Conservation (phyloP, 202 grass and related monocot species). For the Dendrocalamus latiflorus region DNA sequence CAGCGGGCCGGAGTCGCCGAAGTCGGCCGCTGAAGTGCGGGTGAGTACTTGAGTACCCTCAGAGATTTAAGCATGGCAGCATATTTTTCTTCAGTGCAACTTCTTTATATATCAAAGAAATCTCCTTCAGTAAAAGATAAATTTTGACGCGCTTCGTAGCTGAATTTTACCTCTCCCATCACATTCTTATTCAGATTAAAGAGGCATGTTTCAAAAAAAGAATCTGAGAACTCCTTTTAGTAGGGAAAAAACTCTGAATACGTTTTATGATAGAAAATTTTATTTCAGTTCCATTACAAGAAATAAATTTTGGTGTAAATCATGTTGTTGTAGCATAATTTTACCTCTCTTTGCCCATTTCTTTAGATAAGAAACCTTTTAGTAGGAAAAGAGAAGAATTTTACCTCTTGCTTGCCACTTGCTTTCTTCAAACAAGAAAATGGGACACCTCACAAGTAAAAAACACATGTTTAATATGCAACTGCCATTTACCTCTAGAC, state of each 20-base stretch:
- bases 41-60: slow-evolving; percentile 35
- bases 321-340: not conserved
- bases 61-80: not conserved
- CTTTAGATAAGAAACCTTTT: not conserved
- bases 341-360: not conserved
- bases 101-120: not conserved
- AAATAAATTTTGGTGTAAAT: not conserved
- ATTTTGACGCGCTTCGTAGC: not conserved
- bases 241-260: not conserved
- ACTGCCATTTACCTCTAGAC: no score
- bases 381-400: not conserved
- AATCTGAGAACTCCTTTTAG: not conserved
- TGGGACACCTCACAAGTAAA: not conserved
- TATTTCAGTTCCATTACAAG: not conserved
- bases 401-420: not conserved
- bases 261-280: not conserved
- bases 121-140: not conserved
- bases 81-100: not conserved
- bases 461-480: slow-evolving; percentile 20
- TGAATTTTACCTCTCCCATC: slow-evolving; percentile 13
- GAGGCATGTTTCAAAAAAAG: not conserved
- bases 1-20: slow-evolving; percentile 48
- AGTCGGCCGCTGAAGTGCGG: slow-evolving; percentile 55
- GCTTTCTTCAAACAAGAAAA: not conserved
- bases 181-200: not conserved